phyloP scores from a whole-genome alignment of 78 protist genomes.

The Cavenderia fasciculata region DNA sequence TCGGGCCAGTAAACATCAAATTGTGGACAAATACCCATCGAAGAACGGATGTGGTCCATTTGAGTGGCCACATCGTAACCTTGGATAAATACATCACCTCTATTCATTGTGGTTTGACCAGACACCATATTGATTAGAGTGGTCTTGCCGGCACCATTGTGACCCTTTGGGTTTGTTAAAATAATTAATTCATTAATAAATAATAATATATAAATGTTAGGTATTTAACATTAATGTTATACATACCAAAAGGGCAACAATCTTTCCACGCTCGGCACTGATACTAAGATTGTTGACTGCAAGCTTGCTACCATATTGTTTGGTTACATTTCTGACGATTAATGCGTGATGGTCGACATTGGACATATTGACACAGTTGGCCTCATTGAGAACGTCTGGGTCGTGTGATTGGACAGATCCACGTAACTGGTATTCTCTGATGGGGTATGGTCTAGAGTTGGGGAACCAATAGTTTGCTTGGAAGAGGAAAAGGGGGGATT shows the following conservation, averaged over 20 bases:
- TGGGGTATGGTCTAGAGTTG: background rate
- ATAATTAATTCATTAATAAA: too few species aligned
- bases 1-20: constrained; percentile 85
- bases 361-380: background rate
- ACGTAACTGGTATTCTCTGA: background rate
- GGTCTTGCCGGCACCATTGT: constrained; percentile 82
- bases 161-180: too few species aligned
- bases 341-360: constrained; percentile 1
- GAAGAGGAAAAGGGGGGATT: background rate
- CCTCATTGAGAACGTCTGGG: constrained; percentile 9
- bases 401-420: background rate
- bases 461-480: constrained; percentile 6
- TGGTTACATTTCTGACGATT: constrained; percentile 13
- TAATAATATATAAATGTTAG: too few species aligned
- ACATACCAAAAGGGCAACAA: background rate
- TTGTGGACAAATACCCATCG: constrained; percentile 88
- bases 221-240: too few species aligned
- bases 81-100: constrained; percentile 11
- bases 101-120: constrained; percentile 49
- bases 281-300: constrained; percentile 8
- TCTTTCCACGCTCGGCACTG: constrained; percentile 10
- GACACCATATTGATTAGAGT: constrained; percentile 86
- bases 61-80: constrained; percentile 2
- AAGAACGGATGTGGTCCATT: constrained; percentile 8
- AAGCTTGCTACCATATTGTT: constrained; percentile 1